phyloP scores from a whole-genome alignment of 2,329 filamentous ascomycete species.

The Dactylellina parvicollis region DNA sequence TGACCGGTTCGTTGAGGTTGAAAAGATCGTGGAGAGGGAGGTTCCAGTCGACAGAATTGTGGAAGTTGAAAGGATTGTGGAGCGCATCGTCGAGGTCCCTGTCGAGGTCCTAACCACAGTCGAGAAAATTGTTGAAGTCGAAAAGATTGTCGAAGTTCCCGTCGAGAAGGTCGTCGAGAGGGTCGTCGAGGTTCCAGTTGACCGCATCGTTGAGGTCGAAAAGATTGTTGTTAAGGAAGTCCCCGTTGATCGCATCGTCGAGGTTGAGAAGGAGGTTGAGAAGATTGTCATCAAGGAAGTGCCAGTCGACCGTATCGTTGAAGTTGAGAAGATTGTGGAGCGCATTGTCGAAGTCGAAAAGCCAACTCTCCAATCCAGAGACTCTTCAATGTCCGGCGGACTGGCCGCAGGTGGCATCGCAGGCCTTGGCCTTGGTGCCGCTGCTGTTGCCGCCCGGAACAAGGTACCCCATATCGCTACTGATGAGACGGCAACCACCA shows the following conservation, averaged over 20 bases:
- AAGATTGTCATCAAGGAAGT: conserved; percentile 37
- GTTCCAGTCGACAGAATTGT: conserved; percentile 32
- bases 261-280: conserved; percentile 17
- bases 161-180: conserved; percentile 38
- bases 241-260: conserved; percentile 21
- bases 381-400: conserved; percentile 1
- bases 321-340: conserved; percentile 49
- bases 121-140: conserved; percentile 47
- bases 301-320: conserved; percentile 22
- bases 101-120: conserved; percentile 31
- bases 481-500: conserved; percentile 42
- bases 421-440: conserved; percentile 27
- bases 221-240: conserved; percentile 27
- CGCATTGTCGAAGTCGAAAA: conserved; percentile 45
- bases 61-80: conserved; percentile 19
- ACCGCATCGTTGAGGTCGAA: conserved; percentile 23
- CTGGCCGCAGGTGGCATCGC: conserved; percentile 6
- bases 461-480: conserved; percentile 44
- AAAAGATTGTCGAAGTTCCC: conserved; percentile 41
- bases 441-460: conserved; percentile 19
- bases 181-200: conserved; percentile 12
- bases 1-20: conserved; percentile 38
- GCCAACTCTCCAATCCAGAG: conserved; percentile 17
- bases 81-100: conserved; percentile 30
- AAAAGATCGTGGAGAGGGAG: conserved; percentile 24